Evolutionary conservation across 2,329 filamentous ascomycete species (phyloP).

Genomic region (Fusarium newnesense): DNA sequence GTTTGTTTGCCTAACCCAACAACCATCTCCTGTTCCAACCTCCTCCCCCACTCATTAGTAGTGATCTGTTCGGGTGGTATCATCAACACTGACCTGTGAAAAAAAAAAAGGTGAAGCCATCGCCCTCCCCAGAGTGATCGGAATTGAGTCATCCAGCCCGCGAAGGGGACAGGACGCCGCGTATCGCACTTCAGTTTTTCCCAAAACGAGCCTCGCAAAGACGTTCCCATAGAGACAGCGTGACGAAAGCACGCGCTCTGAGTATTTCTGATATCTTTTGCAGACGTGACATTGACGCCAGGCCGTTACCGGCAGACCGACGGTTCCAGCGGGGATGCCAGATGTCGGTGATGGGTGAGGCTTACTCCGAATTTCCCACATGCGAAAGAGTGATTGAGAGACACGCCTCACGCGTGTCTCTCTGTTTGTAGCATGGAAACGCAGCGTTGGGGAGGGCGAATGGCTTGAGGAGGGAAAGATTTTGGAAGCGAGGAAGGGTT

Average conservation of each 20-base stretch:
- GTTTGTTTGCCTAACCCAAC: neutral
- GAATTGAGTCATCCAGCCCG: slow-evolving; percentile 79
- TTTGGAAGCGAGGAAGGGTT: slow-evolving; percentile 55
- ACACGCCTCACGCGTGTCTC: slow-evolving; percentile 44
- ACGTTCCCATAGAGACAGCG: slow-evolving; percentile 81
- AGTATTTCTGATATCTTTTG: slow-evolving; percentile 93
- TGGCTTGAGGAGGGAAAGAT: slow-evolving; percentile 43
- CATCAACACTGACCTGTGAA: slow-evolving; percentile 41
- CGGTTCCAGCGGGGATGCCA: slow-evolving; percentile 16
- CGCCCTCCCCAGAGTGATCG: slow-evolving; percentile 89
- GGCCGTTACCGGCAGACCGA: slow-evolving; percentile 84
- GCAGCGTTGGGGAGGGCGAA: slow-evolving; percentile 90
- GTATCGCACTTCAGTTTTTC: slow-evolving; percentile 90
- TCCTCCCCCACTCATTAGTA: slow-evolving; percentile 36
- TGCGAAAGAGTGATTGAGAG: slow-evolving; percentile 59
- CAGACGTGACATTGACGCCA: slow-evolving; percentile 82
- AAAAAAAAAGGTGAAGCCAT: slow-evolving; percentile 59
- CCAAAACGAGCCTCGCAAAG: slow-evolving; percentile 87
- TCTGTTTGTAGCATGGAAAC: slow-evolving; percentile 94
- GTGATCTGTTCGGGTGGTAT: slow-evolving; percentile 28
- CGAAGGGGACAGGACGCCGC: slow-evolving; percentile 68
- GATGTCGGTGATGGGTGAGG: slow-evolving; percentile 64
- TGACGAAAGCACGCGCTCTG: slow-evolving; percentile 57
- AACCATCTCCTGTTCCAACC: neutral
- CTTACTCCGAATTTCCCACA: slow-evolving; percentile 99